Evolutionary conservation across 164 flowering plant species (phyloP).

Genomic region (Euptelea pleiosperma): DNA sequence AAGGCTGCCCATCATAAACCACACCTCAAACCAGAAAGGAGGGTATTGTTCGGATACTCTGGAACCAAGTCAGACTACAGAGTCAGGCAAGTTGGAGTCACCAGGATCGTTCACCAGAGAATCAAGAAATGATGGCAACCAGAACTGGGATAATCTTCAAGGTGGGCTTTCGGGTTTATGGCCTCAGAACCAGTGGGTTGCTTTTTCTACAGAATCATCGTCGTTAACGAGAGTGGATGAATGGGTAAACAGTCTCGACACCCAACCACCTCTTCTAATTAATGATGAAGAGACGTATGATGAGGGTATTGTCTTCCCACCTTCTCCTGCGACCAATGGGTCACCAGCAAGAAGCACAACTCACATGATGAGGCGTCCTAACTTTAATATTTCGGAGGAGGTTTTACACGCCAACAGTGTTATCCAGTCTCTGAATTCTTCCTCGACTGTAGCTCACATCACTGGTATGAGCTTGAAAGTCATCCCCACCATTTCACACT

Average conservation of each 20-base stretch:
- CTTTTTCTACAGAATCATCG: constrained; percentile 65
- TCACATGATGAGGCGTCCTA: constrained; percentile 15
- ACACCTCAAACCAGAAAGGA: constrained; percentile 46
- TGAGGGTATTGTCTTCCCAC: constrained; percentile 36
- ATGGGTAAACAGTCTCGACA: constrained; percentile 70
- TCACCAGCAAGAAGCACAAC: constrained; percentile 30
- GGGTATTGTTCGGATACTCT: constrained; percentile 84
- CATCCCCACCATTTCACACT: constrained; percentile 54
- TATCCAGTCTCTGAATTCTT: constrained; percentile 70
- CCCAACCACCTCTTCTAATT: constrained; percentile 16
- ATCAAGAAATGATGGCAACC: constrained; percentile 24
- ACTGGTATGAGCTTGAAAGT: constrained; percentile 68
- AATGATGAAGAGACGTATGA: constrained; percentile 26
- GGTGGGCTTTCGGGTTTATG: constrained; percentile 42
- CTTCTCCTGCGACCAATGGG: constrained; percentile 46
- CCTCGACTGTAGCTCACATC: constrained; percentile 77
- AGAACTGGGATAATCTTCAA: constrained; percentile 34
- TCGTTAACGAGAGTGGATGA: constrained; percentile 60
- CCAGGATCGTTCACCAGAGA: constrained; percentile 42
- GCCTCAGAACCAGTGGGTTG: constrained; percentile 92
- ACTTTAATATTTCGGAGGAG: constrained; percentile 44
- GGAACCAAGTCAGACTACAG: constrained; percentile 42
- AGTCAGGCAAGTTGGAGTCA: constrained; percentile 30
- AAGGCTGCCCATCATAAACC: constrained; percentile 5
- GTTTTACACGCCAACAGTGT: constrained; percentile 62